Conservation (phyloP, 2,329 filamentous ascomycete species). For the Trichoderma sp. region DNA sequence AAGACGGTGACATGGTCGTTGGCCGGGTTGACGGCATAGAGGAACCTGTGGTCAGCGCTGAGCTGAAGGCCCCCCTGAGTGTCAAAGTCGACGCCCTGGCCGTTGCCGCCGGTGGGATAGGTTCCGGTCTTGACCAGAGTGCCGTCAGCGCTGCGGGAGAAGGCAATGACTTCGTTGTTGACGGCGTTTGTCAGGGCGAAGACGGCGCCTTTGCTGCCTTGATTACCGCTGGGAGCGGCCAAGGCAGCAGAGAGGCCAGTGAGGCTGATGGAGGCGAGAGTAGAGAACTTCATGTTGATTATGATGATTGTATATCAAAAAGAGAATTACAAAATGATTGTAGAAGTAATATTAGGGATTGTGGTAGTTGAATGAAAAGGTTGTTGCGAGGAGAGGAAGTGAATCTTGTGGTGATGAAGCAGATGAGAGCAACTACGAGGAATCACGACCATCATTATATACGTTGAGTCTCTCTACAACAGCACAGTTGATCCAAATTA, state of each 20-base stretch:
- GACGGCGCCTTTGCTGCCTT: constrained; percentile 22
- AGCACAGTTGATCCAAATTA: background rate
- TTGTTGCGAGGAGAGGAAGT: background rate
- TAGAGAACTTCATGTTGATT: constrained; percentile 9
- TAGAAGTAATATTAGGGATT: background rate
- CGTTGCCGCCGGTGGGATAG: constrained; percentile 24
- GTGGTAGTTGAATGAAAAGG: background rate
- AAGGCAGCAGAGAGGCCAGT: constrained; percentile 3
- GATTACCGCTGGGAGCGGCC: background rate
- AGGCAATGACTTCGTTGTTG: constrained; percentile 23
- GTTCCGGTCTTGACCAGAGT: constrained; percentile 18
- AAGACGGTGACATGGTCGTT: constrained; percentile 24
- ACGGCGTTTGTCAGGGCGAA: constrained; percentile 25
- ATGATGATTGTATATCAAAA: background rate
- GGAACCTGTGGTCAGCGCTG: constrained; percentile 21
- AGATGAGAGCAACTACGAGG: background rate
- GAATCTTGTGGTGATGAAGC: background rate
- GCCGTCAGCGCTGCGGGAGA: constrained; percentile 21
- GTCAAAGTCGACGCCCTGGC: constrained; percentile 73
- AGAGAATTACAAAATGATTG: background rate
- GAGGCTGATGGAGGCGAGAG: constrained; percentile 6
- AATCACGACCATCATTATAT: background rate
- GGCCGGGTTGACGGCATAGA: constrained; percentile 25
- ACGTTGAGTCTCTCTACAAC: background rate
- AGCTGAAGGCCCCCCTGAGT: constrained; percentile 71